Evolutionary conservation across 352 stramenopile genomes (phyloP).

Genomic region (Globisporangium cystogenes): DNA sequence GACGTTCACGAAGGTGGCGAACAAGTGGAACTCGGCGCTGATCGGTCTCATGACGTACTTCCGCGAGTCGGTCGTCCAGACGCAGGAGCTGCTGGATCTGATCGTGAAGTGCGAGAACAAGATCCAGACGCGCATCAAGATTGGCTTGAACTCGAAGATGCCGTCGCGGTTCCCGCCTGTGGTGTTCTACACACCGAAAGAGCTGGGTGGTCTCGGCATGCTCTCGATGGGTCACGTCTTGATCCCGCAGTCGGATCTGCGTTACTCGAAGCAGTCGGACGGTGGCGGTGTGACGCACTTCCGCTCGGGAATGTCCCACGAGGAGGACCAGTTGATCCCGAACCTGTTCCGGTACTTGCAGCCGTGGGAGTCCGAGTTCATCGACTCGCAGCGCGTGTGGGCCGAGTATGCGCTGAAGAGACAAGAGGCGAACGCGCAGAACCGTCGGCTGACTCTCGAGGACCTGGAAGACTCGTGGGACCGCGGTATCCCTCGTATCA

Average conservation of each 20-base stretch:
- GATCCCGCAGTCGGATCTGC: slow-evolving; percentile 98
- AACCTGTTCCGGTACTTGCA: slow-evolving; percentile 99
- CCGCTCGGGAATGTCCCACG: slow-evolving; percentile 93
- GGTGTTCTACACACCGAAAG: slow-evolving; percentile 99
- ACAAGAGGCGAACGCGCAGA: slow-evolving; percentile 99
- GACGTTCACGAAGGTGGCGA: slow-evolving; percentile 99
- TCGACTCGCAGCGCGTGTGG: slow-evolving; percentile 99
- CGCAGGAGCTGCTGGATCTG: slow-evolving; percentile 98
- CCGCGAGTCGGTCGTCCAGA: slow-evolving; percentile 98
- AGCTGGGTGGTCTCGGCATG: slow-evolving; percentile 99
- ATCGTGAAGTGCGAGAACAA: slow-evolving; percentile 99
- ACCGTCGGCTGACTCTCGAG: slow-evolving; percentile 97
- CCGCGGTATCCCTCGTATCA: slow-evolving; percentile 96
- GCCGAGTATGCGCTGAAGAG: slow-evolving; percentile 99
- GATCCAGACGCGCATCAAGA: slow-evolving; percentile 99
- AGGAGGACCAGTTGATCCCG: slow-evolving; percentile 99
- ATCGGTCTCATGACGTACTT: slow-evolving; percentile 99
- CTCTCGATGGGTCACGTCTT: slow-evolving; percentile 99
- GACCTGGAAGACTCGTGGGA: slow-evolving; percentile 99
- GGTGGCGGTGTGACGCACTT: slow-evolving; percentile 98
- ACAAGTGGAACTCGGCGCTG: slow-evolving; percentile 97
- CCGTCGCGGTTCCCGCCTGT: slow-evolving; percentile 98
- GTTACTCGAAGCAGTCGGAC: slow-evolving; percentile 99
- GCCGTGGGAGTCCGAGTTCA: slow-evolving; percentile 98
- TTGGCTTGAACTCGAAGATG: slow-evolving; percentile 99